phyloP scores from a whole-genome alignment of 2,329 filamentous ascomycete species.

The Penicillium oxalicum region DNA sequence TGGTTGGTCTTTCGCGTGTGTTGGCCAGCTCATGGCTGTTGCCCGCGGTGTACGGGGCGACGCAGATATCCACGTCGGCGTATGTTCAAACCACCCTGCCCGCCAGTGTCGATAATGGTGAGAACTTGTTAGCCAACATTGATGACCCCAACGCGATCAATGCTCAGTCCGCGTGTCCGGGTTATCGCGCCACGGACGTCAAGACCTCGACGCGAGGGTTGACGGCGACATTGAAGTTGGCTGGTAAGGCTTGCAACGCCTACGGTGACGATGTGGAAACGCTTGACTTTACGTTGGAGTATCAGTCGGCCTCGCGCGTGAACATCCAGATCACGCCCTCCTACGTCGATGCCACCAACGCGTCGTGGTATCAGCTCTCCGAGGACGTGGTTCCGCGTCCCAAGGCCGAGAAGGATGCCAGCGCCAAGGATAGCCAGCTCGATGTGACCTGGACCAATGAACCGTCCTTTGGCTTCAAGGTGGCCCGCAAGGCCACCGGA shows the following conservation, averaged over 20 bases:
- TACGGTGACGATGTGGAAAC: conserved; percentile 70
- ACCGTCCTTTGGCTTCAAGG: conserved; percentile 52
- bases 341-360: conserved; percentile 55
- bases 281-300: conserved; percentile 62
- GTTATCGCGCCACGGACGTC: conserved; percentile 52
- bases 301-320: conserved; percentile 59
- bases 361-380: conserved; percentile 61
- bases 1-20: conserved; percentile 21
- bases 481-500: conserved; percentile 52
- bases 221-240: conserved; percentile 48
- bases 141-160: conserved; percentile 58
- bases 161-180: conserved; percentile 58
- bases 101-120: conserved; percentile 42
- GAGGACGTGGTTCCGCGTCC: conserved; percentile 58
- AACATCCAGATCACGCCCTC: conserved; percentile 65
- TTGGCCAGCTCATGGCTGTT: conserved; percentile 23
- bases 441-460: conserved; percentile 52
- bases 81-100: conserved; percentile 44
- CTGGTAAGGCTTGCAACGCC: conserved; percentile 58
- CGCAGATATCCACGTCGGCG: conserved; percentile 14
- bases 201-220: conserved; percentile 44
- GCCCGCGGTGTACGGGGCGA: conserved; percentile 19
- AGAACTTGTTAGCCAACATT: conserved; percentile 55
- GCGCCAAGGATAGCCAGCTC: conserved; percentile 39
- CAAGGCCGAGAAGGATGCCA: conserved; percentile 38